These are phyloP conservation scores for Pseudopithomyces maydicus DNA, from an alignment of 2,329 filamentous ascomycete species.

Conservation along the genomic window DNA sequence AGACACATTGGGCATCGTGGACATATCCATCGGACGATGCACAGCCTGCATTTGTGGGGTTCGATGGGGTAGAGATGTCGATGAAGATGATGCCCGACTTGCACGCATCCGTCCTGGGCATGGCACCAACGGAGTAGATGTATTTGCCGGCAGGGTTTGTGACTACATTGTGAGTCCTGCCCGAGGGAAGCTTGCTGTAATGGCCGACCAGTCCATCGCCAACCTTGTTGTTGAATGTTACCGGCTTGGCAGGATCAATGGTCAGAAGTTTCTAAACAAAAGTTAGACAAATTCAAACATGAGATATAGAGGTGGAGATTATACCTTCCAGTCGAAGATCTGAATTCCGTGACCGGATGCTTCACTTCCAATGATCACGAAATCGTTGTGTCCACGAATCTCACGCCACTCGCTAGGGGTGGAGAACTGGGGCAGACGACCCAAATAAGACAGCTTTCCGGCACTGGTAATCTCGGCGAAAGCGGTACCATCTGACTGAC, in stretches of 20 bases:
- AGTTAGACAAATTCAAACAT: not conserved
- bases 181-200: conserved; percentile 40
- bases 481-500: conserved; percentile 60
- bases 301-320: not conserved
- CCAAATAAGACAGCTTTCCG: conserved; percentile 59
- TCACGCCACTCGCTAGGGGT: conserved; percentile 59
- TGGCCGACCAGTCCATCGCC: conserved; percentile 43
- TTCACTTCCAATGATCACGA: conserved; percentile 50
- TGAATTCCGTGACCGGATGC: conserved; percentile 59
- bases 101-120: conserved; percentile 48
- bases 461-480: conserved; percentile 58
- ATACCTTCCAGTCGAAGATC: conserved; percentile 63
- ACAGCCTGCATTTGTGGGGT: conserved; percentile 59
- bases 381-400: conserved; percentile 53
- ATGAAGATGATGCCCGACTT: conserved; percentile 63
- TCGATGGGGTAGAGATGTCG: conserved; percentile 59
- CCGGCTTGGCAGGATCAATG: conserved; percentile 40
- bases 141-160: conserved; percentile 44
- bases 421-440: conserved; percentile 56
- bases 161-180: conserved; percentile 46
- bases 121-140: conserved; percentile 45
- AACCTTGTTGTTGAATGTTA: conserved; percentile 39
- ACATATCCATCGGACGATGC: conserved; percentile 63
- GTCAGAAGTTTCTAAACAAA: conserved; percentile 40
- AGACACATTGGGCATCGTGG: conserved; percentile 65